Conservation (phyloP, 257 asterid genomes). For the Verbascum thapsus region DNA sequence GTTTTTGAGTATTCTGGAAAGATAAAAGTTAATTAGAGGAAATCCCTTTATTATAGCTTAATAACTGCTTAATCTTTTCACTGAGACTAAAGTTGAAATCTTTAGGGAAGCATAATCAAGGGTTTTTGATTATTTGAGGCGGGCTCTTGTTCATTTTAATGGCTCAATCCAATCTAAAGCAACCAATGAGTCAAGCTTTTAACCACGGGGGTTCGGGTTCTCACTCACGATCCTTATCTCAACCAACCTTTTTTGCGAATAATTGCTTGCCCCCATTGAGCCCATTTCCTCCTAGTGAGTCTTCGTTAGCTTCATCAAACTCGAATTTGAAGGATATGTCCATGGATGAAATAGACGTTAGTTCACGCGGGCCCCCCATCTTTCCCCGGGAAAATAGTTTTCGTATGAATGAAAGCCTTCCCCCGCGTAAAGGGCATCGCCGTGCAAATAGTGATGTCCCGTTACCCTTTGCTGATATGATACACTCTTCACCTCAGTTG, state of each 20-base stretch:
- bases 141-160: constrained; percentile 37
- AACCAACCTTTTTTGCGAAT: constrained; percentile 51
- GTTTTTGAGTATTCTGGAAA: too few relatives aligned
- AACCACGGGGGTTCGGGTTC: constrained; percentile 47
- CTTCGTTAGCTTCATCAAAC: constrained; percentile 53
- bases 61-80: background rate
- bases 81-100: background rate
- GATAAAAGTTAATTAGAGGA: background rate
- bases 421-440: constrained; percentile 76
- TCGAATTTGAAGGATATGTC: constrained; percentile 57
- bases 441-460: constrained; percentile 85
- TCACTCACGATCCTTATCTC: constrained; percentile 65
- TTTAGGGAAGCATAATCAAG: too few relatives aligned
- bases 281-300: constrained; percentile 70
- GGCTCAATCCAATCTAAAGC: constrained; percentile 74
- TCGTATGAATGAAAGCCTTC: constrained; percentile 55
- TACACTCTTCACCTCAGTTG: constrained; percentile 81
- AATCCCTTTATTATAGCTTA: background rate
- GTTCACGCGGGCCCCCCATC: constrained; percentile 45
- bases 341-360: constrained; percentile 68
- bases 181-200: constrained; percentile 38
- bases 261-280: constrained; percentile 82
- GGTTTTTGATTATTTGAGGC: background rate
- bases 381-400: constrained; percentile 40
- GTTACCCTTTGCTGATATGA: constrained; percentile 69